Conservation (phyloP, 2,329 filamentous ascomycete species). For the Phialophora verrucosa region DNA sequence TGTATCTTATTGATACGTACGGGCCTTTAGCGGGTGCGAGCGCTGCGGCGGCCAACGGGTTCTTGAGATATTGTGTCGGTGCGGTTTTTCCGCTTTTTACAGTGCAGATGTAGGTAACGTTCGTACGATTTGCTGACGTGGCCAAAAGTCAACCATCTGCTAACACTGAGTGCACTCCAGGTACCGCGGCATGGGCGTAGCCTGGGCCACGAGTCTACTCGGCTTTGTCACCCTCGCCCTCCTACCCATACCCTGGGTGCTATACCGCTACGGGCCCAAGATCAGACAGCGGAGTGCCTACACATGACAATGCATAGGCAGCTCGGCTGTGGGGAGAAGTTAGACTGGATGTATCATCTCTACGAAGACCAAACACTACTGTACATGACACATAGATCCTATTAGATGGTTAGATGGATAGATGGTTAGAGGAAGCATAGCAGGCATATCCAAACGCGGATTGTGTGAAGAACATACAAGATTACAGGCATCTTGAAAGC, state of each 20-base stretch:
- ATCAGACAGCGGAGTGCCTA: slow-evolving; percentile 49
- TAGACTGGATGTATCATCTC: neutral
- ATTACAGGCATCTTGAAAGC: neutral
- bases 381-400: neutral
- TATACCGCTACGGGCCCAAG: slow-evolving; percentile 50
- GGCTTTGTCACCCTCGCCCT: slow-evolving; percentile 44
- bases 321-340: neutral
- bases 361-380: neutral
- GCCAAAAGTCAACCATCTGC: neutral
- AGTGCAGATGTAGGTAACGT: slow-evolving; percentile 41
- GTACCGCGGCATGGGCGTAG: slow-evolving; percentile 42
- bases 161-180: slow-evolving; percentile 6
- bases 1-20: slow-evolving; percentile 44
- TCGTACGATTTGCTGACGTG: neutral
- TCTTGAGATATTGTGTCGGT: slow-evolving; percentile 44
- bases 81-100: slow-evolving; percentile 48
- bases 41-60: slow-evolving; percentile 44
- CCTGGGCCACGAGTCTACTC: slow-evolving; percentile 46
- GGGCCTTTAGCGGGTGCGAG: slow-evolving; percentile 41
- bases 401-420: neutral
- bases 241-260: slow-evolving; percentile 52
- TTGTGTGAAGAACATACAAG: neutral
- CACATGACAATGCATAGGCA: neutral
- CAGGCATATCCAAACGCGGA: neutral
- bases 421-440: neutral